These are phyloP conservation scores for Marsdenia floribunda DNA, from an alignment of 257 asterid species.

Conservation along the genomic window DNA sequence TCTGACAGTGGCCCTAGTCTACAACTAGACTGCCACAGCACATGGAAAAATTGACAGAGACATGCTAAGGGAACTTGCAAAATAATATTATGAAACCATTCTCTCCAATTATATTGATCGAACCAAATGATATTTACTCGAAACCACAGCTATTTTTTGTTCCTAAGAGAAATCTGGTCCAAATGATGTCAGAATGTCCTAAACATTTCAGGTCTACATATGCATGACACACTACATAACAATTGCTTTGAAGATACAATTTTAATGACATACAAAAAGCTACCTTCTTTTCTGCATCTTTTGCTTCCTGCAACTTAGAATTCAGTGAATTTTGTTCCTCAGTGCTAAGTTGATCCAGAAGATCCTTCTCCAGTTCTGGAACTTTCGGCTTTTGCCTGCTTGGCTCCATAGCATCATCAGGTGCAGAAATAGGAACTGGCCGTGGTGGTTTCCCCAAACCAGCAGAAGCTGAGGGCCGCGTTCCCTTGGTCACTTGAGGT, in stretches of 20 bases:
- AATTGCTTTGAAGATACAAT: not conserved
- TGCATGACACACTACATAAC: not conserved
- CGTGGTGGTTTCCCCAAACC: constrained; percentile 87
- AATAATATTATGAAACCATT: not conserved
- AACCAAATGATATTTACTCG: not conserved
- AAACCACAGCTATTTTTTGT: not conserved
- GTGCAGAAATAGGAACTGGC: constrained; percentile 67
- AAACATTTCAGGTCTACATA: not conserved
- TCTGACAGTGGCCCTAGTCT: not conserved
- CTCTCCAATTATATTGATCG: not conserved
- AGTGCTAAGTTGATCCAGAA: constrained; percentile 80
- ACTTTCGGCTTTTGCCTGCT: constrained; percentile 72
- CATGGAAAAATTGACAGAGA: not conserved
- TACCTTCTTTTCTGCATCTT: constrained; percentile 91
- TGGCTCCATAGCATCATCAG: constrained; percentile 52
- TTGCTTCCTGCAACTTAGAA: constrained; percentile 83
- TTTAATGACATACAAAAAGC: not conserved
- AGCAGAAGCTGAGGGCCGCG: constrained; percentile 38
- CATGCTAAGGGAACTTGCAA: not conserved
- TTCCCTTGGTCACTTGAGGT: constrained; percentile 50
- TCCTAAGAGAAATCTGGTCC: not conserved
- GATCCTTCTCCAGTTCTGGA: constrained; percentile 89
- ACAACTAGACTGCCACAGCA: not conserved
- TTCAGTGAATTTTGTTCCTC: constrained; percentile 83
- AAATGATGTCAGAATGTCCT: not conserved